These are phyloP conservation scores for Saccharomycopsis sp. DNA, from an alignment of 805 yeast genomes.

Conservation along the genomic window DNA sequence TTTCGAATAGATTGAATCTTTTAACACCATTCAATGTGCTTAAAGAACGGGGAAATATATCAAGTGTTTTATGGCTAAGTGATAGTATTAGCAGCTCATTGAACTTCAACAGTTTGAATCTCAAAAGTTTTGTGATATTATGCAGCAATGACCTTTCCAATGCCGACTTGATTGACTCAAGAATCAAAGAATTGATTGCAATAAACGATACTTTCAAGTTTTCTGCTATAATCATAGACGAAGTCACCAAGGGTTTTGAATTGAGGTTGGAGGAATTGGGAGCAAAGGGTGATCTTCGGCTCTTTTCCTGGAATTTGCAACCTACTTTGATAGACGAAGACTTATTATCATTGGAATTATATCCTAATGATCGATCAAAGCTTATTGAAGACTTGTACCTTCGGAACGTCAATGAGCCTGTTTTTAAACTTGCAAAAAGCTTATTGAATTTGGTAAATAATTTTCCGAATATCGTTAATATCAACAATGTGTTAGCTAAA, in stretches of 20 bases:
- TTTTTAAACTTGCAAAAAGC: conserved; percentile 42
- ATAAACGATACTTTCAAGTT: conserved; percentile 20
- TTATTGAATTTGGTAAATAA: conserved; percentile 38
- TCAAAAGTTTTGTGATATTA: conserved; percentile 24
- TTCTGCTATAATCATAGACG: conserved; percentile 30
- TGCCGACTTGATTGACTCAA: conserved; percentile 16
- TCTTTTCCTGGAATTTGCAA: conserved; percentile 35
- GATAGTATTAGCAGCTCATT: conserved; percentile 18
- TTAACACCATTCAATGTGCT: conserved; percentile 50
- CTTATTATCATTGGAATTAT: conserved; percentile 37
- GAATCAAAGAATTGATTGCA: conserved; percentile 22
- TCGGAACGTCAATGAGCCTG: conserved; percentile 38
- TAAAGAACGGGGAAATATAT: conserved; percentile 44
- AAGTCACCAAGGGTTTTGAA: conserved; percentile 31
- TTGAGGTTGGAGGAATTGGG: conserved; percentile 29
- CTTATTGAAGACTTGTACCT: conserved; percentile 37
- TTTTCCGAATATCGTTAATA: conserved; percentile 37
- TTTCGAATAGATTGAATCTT: conserved; percentile 45
- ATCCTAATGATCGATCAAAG: conserved; percentile 28
- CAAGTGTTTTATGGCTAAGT: conserved; percentile 41
- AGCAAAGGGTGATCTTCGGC: conserved; percentile 15
- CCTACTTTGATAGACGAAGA: conserved; percentile 38
- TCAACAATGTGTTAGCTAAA: conserved; percentile 51
- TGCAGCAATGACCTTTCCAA: conserved; percentile 24
- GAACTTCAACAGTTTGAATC: conserved; percentile 9